These are phyloP conservation scores for Exophiala bonariae DNA, from an alignment of 2,329 filamentous ascomycete species.

Conservation along the genomic window DNA sequence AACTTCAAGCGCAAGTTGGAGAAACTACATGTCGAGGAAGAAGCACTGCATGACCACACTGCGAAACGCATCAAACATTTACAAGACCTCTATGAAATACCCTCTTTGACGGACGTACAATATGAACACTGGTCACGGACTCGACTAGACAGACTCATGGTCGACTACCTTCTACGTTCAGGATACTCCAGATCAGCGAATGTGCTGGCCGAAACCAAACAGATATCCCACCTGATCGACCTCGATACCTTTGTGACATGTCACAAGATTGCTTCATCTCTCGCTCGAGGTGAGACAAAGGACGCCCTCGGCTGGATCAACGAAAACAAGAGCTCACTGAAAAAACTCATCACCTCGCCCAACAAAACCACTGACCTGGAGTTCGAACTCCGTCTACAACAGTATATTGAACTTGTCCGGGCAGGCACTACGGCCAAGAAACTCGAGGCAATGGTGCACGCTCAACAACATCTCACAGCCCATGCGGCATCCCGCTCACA, in stretches of 20 bases:
- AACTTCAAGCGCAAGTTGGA: constrained; percentile 85
- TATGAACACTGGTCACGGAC: constrained; percentile 88
- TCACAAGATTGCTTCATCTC: constrained; percentile 71
- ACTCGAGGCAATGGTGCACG: constrained; percentile 76
- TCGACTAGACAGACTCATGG: constrained; percentile 77
- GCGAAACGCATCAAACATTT: constrained; percentile 78
- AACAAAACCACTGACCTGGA: constrained; percentile 63
- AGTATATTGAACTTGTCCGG: constrained; percentile 89
- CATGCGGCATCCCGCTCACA: constrained; percentile 68
- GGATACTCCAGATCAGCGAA: constrained; percentile 78
- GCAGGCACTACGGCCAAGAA: constrained; percentile 63
- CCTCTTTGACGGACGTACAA: constrained; percentile 82
- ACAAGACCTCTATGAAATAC: constrained; percentile 75
- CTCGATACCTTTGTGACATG: constrained; percentile 84
- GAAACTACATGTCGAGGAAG: constrained; percentile 75
- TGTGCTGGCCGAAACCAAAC: constrained; percentile 71
- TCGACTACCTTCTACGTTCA: constrained; percentile 87
- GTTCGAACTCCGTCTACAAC: constrained; percentile 88
- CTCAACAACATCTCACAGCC: constrained; percentile 74
- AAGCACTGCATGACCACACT: constrained; percentile 71
- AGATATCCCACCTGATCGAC: constrained; percentile 80
- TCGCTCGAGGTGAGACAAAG: constrained; percentile 68
- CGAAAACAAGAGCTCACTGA: constrained; percentile 89
- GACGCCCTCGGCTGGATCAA: constrained; percentile 87
- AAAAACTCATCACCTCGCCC: constrained; percentile 63